Percentiles rank a stretch among this genome's conserved stretches.
Conservation (phyloP, 176 grass and related monocot species). For the Triticum monococcum region DNA sequence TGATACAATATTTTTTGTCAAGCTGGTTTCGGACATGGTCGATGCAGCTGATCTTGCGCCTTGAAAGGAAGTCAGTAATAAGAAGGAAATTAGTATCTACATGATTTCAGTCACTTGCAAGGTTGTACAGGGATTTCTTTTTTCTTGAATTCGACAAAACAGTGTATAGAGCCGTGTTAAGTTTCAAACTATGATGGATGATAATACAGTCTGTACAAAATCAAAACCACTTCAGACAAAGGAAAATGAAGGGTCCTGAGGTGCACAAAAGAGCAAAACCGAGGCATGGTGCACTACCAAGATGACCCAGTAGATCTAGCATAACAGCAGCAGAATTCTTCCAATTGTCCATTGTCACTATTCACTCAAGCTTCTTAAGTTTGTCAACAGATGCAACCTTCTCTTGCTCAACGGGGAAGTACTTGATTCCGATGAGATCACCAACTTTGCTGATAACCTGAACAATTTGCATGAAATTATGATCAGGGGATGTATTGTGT, state of each 20-base stretch:
- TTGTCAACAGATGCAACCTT: conserved; percentile 41
- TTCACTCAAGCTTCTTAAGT: conserved; percentile 75
- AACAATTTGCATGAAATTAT: conserved; percentile 23
- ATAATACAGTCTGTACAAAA: conserved; percentile 48
- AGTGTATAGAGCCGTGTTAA: conserved; percentile 13
- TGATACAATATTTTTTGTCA: background rate
- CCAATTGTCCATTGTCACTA: background rate
- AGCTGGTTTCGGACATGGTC: background rate
- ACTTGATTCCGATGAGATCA: conserved; percentile 93
- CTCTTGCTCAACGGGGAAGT: conserved; percentile 79
- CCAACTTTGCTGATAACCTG: conserved; percentile 99
- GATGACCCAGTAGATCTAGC: conserved; percentile 31
- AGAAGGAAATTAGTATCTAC: conserved; percentile 8
- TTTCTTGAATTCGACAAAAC: conserved; percentile 28
- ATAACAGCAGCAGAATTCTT: conserved; percentile 31
- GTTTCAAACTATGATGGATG: conserved; percentile 36
- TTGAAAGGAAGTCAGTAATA: background rate
- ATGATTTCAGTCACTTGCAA: conserved; percentile 21
- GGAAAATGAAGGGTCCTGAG: conserved; percentile 11
- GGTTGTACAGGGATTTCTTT: background rate
- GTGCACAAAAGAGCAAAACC: conserved; percentile 33
- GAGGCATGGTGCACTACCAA: conserved; percentile 11
- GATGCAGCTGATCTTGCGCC: background rate
- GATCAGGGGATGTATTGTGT: background rate
- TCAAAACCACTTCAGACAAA: conserved; percentile 30